A percentile compares a stretch with the other conserved stretches of the same genome.
Conservation (phyloP, 495 filamentous ascomycete species). For the Lophiotrema nucula region DNA sequence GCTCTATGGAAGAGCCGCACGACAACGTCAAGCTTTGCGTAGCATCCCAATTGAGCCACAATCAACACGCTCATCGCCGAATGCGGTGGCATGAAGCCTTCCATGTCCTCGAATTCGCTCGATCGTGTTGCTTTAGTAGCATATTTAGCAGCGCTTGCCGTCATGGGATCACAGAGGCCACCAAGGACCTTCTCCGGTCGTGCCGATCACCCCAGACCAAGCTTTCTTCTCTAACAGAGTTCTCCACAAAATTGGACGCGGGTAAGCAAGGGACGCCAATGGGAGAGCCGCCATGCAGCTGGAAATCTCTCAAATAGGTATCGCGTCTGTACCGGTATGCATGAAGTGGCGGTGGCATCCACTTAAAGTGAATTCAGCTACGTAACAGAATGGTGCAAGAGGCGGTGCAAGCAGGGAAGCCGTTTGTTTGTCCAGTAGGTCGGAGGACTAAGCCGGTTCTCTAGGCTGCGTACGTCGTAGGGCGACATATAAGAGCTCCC, state of each 20-base stretch:
- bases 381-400: conserved; percentile 7
- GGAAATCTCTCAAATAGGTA: not conserved
- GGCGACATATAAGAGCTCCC: conserved; percentile 8
- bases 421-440: conserved; percentile 11
- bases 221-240: not conserved
- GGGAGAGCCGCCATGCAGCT: not conserved
- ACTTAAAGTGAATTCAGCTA: not conserved
- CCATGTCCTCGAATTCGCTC: conserved; percentile 24
- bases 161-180: not conserved
- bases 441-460: not conserved
- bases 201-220: conserved; percentile 11
- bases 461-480: not conserved
- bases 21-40: not conserved
- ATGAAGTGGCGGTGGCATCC: conserved; percentile 15
- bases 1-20: not conserved
- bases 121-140: conserved; percentile 10
- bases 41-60: not conserved
- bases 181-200: not conserved
- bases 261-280: conserved; percentile 12
- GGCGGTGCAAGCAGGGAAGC: conserved; percentile 7
- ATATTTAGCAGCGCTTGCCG: conserved; percentile 2
- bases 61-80: not conserved
- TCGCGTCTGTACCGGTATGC: not conserved
- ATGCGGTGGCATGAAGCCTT: not conserved
- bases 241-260: not conserved